Evolutionary conservation across 768 basidiomycete genomes (phyloP), one percentile per base, ranked within the genome.

Genomic region (Mycena epipterygia): DNA sequence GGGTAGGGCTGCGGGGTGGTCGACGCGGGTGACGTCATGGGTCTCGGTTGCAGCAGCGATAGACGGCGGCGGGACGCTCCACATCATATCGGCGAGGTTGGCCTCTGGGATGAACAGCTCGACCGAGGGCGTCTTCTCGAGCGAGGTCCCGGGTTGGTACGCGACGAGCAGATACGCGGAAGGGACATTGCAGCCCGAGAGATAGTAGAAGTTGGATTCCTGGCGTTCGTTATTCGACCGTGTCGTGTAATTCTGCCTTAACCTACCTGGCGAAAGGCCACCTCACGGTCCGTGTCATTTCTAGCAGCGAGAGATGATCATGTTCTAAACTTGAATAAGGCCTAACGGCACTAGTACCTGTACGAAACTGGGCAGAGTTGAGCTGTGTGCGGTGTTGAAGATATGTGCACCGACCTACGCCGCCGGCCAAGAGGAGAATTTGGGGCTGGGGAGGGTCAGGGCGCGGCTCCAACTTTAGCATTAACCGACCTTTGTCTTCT

Each of bases 191-290:
- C 93, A 95, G 60, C 95, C 96, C 0, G 94, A 89, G 19, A 97
- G 85, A 78, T 95, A 97, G 81, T 88, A 91, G 78, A 97, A 97
- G 81, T 97, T 97, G 75, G 92, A 92, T 80, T 96, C 95, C 69
- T 83, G 83, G n/a, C n/a, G n/a, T n/a, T n/a, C n/a, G n/a, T n/a
- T n/a, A n/a, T n/a, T n/a, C n/a, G n/a, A n/a, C n/a, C n/a, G n/a
- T n/a, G n/a, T n/a, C n/a, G n/a, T n/a, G n/a, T n/a, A n/a, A n/a
- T n/a, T n/a, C n/a, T n/a, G n/a, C n/a, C n/a, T n/a, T n/a, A n/a
- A n/a, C n/a, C n/a, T n/a, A n/a, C n/a, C n/a, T n/a, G n/a, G 49
- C 80, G 81, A 73, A 95, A 95, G 5, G 84, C 78, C 48, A 95
- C 81, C 81, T 95, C 94, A 35, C 95, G 88, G 77, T 97, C 95